phyloP scores from a whole-genome alignment of 352 stramenopile genomes.

The Phytophthora citricola region DNA sequence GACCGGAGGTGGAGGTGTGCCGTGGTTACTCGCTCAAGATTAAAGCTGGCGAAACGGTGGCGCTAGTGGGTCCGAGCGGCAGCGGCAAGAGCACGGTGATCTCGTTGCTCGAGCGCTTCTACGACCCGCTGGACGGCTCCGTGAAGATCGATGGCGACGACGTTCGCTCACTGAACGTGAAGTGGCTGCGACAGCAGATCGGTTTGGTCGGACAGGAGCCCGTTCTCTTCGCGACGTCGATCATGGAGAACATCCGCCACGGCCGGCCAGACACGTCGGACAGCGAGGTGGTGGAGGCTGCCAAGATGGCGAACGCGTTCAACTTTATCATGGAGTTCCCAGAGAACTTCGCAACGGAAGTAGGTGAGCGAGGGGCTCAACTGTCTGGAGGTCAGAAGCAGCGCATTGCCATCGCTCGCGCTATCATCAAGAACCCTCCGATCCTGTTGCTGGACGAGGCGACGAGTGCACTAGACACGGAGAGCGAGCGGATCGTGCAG shows the following conservation, averaged over 20 bases:
- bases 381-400: slow-evolving; percentile 95
- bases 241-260: slow-evolving; percentile 82
- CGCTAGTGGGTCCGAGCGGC: slow-evolving; percentile 61
- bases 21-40: slow-evolving; percentile 50
- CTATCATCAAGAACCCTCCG: slow-evolving; percentile 89
- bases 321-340: slow-evolving; percentile 92
- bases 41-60: slow-evolving; percentile 54
- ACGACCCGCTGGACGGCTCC: slow-evolving; percentile 46
- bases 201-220: slow-evolving; percentile 91
- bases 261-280: slow-evolving; percentile 38
- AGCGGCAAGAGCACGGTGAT: slow-evolving; percentile 71
- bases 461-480: slow-evolving; percentile 84
- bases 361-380: slow-evolving; percentile 87
- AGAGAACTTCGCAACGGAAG: slow-evolving; percentile 88
- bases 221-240: slow-evolving; percentile 69
- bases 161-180: slow-evolving; percentile 67
- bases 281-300: slow-evolving; percentile 71
- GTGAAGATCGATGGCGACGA: slow-evolving; percentile 62
- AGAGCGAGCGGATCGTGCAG: slow-evolving; percentile 88
- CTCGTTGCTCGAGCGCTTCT: slow-evolving; percentile 64
- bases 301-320: slow-evolving; percentile 89
- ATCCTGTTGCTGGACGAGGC: slow-evolving; percentile 93
- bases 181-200: slow-evolving; percentile 77
- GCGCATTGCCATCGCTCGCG: slow-evolving; percentile 93
- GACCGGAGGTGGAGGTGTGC: slow-evolving; percentile 48